Percentiles rank a stretch among this genome's conserved stretches.
Conservation (phyloP, 2,329 filamentous ascomycete species). For the Pyrenochaeta sp. region DNA sequence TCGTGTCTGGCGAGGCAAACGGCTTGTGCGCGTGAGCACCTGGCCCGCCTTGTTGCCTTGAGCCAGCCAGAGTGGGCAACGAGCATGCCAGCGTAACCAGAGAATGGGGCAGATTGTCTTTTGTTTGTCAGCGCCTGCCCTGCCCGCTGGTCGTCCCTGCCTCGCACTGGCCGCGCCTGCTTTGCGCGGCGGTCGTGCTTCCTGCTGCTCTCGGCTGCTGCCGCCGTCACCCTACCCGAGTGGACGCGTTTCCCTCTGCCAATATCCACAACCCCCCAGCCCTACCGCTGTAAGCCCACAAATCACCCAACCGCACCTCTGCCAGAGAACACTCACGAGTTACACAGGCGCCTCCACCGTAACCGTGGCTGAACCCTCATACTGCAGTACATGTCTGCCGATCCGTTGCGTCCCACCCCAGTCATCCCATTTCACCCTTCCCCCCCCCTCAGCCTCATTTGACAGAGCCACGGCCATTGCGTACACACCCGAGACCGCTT, state of each 20-base stretch:
- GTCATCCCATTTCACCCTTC: slow-evolving; percentile 10
- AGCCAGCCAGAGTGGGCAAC: slow-evolving; percentile 25
- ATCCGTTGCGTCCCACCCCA: slow-evolving; percentile 10
- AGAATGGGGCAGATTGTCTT: background rate
- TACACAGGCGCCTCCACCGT: slow-evolving; percentile 10
- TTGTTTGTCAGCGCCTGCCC: background rate
- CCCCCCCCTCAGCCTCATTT: slow-evolving; percentile 16
- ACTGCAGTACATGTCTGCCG: slow-evolving; percentile 1
- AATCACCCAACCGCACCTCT: background rate
- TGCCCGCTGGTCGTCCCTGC: background rate
- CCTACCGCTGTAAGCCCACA: slow-evolving; percentile 11
- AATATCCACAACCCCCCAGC: background rate
- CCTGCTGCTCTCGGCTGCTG: too few relatives aligned
- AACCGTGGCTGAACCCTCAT: slow-evolving; percentile 16
- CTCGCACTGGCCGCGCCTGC: slow-evolving; percentile 12
- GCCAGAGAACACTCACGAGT: slow-evolving; percentile 4
- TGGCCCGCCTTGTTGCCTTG: slow-evolving; percentile 36
- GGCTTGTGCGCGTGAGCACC: slow-evolving; percentile 22
- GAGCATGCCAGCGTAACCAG: slow-evolving; percentile 1
- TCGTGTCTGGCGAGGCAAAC: slow-evolving; percentile 5
- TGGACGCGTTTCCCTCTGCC: too few relatives aligned
- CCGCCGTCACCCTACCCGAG: too few relatives aligned
- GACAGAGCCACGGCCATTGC: slow-evolving; percentile 8
- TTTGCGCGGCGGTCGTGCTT: too few relatives aligned
- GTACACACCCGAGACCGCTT: background rate